Evolutionary conservation across 164 flowering plant species (phyloP), one percentile per base, ranked within the genome.

Genomic region (Tinospora cordifolia): DNA sequence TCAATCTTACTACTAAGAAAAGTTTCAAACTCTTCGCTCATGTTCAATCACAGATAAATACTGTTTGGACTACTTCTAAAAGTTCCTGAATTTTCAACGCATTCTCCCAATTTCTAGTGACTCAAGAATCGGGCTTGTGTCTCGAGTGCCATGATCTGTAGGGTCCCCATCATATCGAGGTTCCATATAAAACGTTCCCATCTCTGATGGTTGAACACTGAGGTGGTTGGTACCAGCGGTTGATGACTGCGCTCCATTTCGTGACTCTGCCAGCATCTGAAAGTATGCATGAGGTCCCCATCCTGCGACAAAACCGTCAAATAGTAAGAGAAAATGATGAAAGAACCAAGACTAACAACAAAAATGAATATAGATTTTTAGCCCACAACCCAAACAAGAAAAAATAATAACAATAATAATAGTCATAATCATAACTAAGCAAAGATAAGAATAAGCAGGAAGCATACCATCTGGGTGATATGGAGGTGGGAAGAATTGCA

Each of bases 221-320:
- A 79, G 81, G 63, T 39, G 11, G 51, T 76, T 76, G 38, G 46
- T 38, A 15, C 26, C 74, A 64, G 69, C 71, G 38, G 78, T 14
- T 21, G 79, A 72, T 3, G 82, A 13, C 63, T 81, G 84, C 54
- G 13, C 67, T 11, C 58, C 78, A 36, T 65, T 77, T 70, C 75
- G 68, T 59, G 79, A 64, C 27, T 85, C 88, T 2, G 83, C 84
- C 76, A 85, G 62, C 81, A 80, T 78, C 72, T 76, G 85, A 49
- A 88, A 74, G 70, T 74, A 79, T 49, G 74, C 79, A 71, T 76
- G 74, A 60, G 79, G 72, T 59, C 81, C 75, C 75, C 75, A 79
- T n/a, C 82, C 79, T 79, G 66, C 49, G 54, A 41, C 26, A 63
- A 63, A 63, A 27, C n/a, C 19, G 19, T 7, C 2, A 17, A 63